phyloP scores from a whole-genome alignment of 192 early-diverging fungal genomes.

The Backusella mclennaniae region DNA sequence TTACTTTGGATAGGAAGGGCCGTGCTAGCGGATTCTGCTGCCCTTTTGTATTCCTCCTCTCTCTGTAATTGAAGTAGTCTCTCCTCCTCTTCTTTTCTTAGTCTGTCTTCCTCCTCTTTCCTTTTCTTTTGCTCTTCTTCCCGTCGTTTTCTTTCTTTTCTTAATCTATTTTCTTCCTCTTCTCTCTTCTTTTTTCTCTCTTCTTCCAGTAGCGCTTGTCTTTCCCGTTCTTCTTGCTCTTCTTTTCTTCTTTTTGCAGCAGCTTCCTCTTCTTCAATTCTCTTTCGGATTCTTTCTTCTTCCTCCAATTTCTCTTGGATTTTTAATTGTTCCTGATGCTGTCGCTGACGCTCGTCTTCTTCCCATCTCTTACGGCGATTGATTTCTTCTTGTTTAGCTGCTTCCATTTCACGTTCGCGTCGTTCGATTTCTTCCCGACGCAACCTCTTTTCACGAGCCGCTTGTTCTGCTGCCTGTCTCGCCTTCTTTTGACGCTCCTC shows the following conservation, averaged over 20 bases:
- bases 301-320: slow-evolving; percentile 2
- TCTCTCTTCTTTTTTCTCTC: background rate
- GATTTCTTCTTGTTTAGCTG: slow-evolving; percentile 8
- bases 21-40: background rate
- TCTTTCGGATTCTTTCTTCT: background rate
- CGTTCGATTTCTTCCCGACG: slow-evolving; percentile 15
- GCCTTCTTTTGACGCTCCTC: slow-evolving; percentile 32
- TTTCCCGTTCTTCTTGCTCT: slow-evolving; percentile 4
- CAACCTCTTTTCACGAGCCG: slow-evolving; percentile 26
- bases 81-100: background rate
- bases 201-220: background rate
- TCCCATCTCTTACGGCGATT: slow-evolving; percentile 20
- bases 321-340: slow-evolving; percentile 14
- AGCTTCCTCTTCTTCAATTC: slow-evolving; percentile 15
- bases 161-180: slow-evolving; percentile 6
- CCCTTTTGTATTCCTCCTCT: background rate
- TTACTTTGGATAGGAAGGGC: background rate
- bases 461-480: slow-evolving; percentile 32
- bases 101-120: background rate
- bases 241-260: background rate
- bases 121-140: background rate
- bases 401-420: slow-evolving; percentile 30
- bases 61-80: background rate
- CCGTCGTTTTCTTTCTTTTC: slow-evolving; percentile 1
- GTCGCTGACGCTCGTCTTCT: slow-evolving; percentile 14